Evolutionary conservation across 495 filamentous ascomycete genomes (phyloP), one percentile per base, ranked within the genome.

Genomic region (Penicillium lagena): DNA sequence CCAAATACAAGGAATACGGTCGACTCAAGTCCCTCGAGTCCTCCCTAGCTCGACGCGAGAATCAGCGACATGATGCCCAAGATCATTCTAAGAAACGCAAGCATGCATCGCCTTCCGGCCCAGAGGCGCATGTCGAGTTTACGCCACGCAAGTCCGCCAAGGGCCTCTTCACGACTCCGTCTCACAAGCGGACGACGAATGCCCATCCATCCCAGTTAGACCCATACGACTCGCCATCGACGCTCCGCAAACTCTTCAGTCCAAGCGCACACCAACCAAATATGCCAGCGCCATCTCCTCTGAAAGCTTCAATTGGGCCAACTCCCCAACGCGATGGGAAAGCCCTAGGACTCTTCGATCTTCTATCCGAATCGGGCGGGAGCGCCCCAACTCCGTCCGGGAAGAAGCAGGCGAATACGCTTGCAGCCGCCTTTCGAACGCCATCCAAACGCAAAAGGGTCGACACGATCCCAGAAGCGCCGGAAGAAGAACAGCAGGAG

Each of bases 1-100:
- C 77, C 2, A 96, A 96, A 68, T 96, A 98, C 66, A 95, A 90
- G 55, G 81, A 88, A 49, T 98, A 97, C 71, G 80, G 79, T 48
- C 83, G 80, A 43, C 53, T 89, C 14, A 81, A 88, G 43, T 77
- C 82, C 39, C 68, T 81, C 39, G 68, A 73, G 44, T 54, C 63
- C 29, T 55, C 56, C 5, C 42, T 61, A 11, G 46, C 27, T 14
- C 51, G 54, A 39, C 58, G 40, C 59, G 65, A 57, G 46, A 62
- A 52, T 44, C 58, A 58, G 12, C 55, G 39, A 45, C 51, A 45
- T n/a, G 56, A 55, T 12, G 48, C 37, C 37, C 47, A 63, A 35
- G 41, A 54, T 36, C 52, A 54, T 43, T 57, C 61, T 43, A 71
- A 68, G 56, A 70, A 63, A 48, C 67, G 71, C 58, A 66, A 68